Conservation (phyloP, 208 protist species). For the Leishmania mexicana region DNA sequence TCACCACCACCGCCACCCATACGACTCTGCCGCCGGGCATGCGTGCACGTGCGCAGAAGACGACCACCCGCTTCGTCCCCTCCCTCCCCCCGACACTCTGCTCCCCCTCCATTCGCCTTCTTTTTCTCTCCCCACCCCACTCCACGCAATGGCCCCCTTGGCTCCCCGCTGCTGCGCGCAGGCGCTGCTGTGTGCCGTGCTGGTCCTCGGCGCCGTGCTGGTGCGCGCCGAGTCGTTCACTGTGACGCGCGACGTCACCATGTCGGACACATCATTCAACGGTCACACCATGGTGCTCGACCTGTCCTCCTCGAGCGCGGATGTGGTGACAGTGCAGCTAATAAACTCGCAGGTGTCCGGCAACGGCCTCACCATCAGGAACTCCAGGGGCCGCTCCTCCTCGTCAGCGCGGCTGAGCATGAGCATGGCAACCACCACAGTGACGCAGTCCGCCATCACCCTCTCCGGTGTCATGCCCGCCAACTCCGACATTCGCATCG, state of each 20-base stretch:
- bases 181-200: slow-evolving; percentile 24
- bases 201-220: slow-evolving; percentile 23
- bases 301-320: background rate
- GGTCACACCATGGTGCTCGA: slow-evolving; percentile 21
- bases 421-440: slow-evolving; percentile 11
- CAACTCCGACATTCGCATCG: slow-evolving; percentile 28
- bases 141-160: background rate
- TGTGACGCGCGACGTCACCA: slow-evolving; percentile 7
- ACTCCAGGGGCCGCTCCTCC: background rate
- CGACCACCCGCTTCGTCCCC: background rate
- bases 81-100: background rate
- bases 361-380: slow-evolving; percentile 9
- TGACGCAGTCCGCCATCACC: slow-evolving; percentile 7
- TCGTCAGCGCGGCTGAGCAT: slow-evolving; percentile 15
- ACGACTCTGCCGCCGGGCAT: background rate
- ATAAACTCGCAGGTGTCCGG: slow-evolving; percentile 20
- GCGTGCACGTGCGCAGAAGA: background rate
- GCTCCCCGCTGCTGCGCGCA: slow-evolving; percentile 11
- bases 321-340: slow-evolving; percentile 23
- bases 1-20: background rate
- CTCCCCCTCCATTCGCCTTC: background rate
- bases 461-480: slow-evolving; percentile 18
- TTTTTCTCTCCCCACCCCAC: background rate
- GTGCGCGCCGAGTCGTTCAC: slow-evolving; percentile 8
- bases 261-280: slow-evolving; percentile 7